A percentile compares a stretch with the other conserved stretches of the same genome.
Conservation (phyloP, 2,329 filamentous ascomycete genomes). For the Byssothecium circinans region DNA sequence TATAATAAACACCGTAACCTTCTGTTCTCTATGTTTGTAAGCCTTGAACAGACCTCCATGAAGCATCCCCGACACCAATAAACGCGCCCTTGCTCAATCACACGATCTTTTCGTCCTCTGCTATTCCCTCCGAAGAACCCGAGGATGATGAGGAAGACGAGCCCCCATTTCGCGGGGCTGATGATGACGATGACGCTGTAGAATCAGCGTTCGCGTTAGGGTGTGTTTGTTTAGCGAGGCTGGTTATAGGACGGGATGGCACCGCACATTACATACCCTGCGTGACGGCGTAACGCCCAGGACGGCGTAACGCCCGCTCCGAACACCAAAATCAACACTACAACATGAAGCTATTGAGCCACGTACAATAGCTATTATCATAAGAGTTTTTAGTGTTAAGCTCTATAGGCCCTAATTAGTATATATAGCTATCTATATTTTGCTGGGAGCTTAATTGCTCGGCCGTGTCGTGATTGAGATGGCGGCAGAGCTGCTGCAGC, state of each 20-base stretch:
- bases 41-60: constrained; percentile 19
- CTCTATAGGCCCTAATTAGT: no score
- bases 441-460: no score
- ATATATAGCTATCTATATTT: no score
- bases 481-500: no score
- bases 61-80: constrained; percentile 14
- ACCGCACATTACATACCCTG: background rate
- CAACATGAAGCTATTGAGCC: no score
- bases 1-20: constrained; percentile 5
- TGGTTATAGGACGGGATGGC: constrained; percentile 1
- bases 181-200: background rate
- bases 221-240: background rate
- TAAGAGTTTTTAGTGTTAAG: no score
- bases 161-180: background rate
- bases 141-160: no score
- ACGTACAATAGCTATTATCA: no score
- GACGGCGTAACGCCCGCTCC: no score
- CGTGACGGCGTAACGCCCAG: no score
- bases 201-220: background rate
- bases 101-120: constrained; percentile 11
- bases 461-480: no score
- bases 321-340: background rate
- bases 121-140: background rate
- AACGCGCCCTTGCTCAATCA: constrained; percentile 17
- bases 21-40: constrained; percentile 17